Percentiles rank a stretch among this genome's conserved stretches.
These are phyloP conservation scores for Linum tenue DNA, from an alignment of 345 rosid genomes.

Conservation along the genomic window DNA sequence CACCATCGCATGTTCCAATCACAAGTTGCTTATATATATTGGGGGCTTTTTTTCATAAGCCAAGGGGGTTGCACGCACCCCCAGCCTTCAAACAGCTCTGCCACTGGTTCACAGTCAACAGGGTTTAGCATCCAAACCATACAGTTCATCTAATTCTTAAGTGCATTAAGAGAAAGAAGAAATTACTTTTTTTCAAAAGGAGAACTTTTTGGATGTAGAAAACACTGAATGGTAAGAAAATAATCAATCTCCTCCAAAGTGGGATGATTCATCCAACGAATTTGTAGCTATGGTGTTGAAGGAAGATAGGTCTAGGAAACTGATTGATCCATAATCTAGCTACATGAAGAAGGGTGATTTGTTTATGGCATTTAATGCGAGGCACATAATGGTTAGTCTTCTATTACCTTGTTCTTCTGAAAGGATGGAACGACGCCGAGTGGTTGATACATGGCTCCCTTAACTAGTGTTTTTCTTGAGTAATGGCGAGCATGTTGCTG, in stretches of 20 bases:
- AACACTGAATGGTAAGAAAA: slow-evolving; percentile 70
- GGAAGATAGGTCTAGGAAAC: slow-evolving; percentile 30
- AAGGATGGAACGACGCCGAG: slow-evolving; percentile 53
- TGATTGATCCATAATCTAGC: too few species aligned
- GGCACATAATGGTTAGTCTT: slow-evolving; percentile 32
- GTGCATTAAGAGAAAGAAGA: slow-evolving; percentile 49
- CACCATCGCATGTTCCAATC: too few species aligned
- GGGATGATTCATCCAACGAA: slow-evolving; percentile 62
- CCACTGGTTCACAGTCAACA: slow-evolving; percentile 15
- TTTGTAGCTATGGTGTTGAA: slow-evolving; percentile 68
- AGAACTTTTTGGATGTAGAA: slow-evolving; percentile 53
- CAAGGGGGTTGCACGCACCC: too few species aligned
- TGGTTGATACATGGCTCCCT: slow-evolving; percentile 77
- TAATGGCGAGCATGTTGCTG: slow-evolving; percentile 42
- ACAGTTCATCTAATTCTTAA: slow-evolving; percentile 60
- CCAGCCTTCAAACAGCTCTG: too few species aligned
- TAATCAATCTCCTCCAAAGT: slow-evolving; percentile 55
- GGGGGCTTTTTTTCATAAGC: too few species aligned
- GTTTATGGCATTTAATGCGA: slow-evolving; percentile 61
- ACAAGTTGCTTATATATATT: too few species aligned
- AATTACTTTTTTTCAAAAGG: slow-evolving; percentile 59
- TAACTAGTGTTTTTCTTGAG: slow-evolving; percentile 69
- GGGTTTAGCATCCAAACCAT: slow-evolving; percentile 61
- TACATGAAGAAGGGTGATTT: slow-evolving; percentile 39
- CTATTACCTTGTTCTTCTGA: slow-evolving; percentile 43